Percentiles rank a stretch among this genome's conserved stretches.
phyloP scores from a whole-genome alignment of 2,329 filamentous ascomycete species.

The Chaetomiaceae sp. region DNA sequence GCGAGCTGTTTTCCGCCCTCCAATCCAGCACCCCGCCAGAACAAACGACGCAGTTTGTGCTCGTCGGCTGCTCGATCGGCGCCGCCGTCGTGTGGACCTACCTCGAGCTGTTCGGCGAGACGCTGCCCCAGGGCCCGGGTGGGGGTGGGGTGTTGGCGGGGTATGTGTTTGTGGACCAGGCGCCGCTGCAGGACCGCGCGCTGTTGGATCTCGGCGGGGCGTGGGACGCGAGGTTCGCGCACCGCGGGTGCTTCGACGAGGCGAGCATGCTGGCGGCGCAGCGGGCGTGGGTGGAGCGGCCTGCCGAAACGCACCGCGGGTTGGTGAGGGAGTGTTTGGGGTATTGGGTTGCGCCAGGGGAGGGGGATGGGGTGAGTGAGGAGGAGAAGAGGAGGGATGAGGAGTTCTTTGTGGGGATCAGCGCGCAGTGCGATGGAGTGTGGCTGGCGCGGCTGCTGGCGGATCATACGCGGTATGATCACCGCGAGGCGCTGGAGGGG shows the following conservation, averaged over 20 bases:
- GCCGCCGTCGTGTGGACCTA: slow-evolving; percentile 38
- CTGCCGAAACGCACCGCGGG: slow-evolving; percentile 25
- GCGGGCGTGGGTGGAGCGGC: slow-evolving; percentile 22
- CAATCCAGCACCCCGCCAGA: too few species aligned
- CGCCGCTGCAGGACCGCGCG: slow-evolving; percentile 35
- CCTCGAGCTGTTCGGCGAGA: slow-evolving; percentile 33
- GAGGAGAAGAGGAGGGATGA: slow-evolving; percentile 27
- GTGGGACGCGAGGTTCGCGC: slow-evolving; percentile 30
- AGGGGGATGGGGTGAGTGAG: slow-evolving; percentile 21
- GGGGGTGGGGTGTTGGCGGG: slow-evolving; percentile 24
- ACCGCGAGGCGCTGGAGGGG: slow-evolving; percentile 34
- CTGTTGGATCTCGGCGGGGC: slow-evolving; percentile 18
- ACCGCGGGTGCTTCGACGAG: slow-evolving; percentile 35
- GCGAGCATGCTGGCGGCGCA: slow-evolving; percentile 30
- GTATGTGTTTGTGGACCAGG: slow-evolving; percentile 36
- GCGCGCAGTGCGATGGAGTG: slow-evolving; percentile 29
- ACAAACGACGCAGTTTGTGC: slow-evolving; percentile 27
- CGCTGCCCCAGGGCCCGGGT: slow-evolving; percentile 11
- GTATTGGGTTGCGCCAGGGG: slow-evolving; percentile 28
- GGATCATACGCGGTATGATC: slow-evolving; percentile 37
- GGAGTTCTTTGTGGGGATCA: slow-evolving; percentile 32
- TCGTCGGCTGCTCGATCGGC: slow-evolving; percentile 36
- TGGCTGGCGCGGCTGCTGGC: slow-evolving; percentile 35
- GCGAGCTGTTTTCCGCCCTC: slow-evolving; percentile 30
- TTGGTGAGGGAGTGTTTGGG: slow-evolving; percentile 33